These are phyloP conservation scores for Calonectria naviculata DNA, from an alignment of 2,329 filamentous ascomycete genomes.

Conservation along the genomic window DNA sequence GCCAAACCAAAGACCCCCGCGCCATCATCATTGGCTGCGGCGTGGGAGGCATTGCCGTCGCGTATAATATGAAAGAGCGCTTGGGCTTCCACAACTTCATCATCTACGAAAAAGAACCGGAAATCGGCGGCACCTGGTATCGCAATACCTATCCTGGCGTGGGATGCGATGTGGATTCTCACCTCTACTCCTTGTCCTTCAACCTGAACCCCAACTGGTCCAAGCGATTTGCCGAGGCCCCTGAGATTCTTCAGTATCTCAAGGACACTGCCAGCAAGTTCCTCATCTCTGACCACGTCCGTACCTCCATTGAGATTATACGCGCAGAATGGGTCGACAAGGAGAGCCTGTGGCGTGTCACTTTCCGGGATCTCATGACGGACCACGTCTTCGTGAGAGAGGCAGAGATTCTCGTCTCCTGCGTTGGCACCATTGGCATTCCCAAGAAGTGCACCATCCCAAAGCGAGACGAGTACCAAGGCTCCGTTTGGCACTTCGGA, in stretches of 20 bases:
- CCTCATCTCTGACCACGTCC: neutral
- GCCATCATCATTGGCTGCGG: conserved; percentile 33
- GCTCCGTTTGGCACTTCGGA: neutral
- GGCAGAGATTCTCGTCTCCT: neutral
- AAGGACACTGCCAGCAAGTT: conserved; percentile 3
- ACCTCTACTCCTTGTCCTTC: conserved; percentile 6
- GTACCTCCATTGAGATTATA: neutral
- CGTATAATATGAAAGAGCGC: neutral
- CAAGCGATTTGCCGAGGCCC: neutral
- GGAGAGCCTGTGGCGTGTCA: neutral
- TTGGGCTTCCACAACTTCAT: neutral
- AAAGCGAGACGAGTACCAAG: neutral
- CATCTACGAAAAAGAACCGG: neutral
- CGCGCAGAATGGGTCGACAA: neutral
- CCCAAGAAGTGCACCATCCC: neutral
- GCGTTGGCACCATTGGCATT: neutral
- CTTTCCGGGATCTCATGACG: neutral
- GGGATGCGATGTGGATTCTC: conserved; percentile 1
- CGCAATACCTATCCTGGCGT: conserved; percentile 6
- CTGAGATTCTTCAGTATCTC: conserved; percentile 1
- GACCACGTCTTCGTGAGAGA: neutral
- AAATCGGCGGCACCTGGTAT: neutral
- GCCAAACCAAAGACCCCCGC: too few species aligned
- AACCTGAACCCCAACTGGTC: conserved; percentile 1
- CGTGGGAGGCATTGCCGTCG: neutral